A percentile compares a stretch with the other conserved stretches of the same genome.
Evolutionary conservation across 2,329 filamentous ascomycete species (phyloP).

Genomic region (Cordyceps cateniannulata): DNA sequence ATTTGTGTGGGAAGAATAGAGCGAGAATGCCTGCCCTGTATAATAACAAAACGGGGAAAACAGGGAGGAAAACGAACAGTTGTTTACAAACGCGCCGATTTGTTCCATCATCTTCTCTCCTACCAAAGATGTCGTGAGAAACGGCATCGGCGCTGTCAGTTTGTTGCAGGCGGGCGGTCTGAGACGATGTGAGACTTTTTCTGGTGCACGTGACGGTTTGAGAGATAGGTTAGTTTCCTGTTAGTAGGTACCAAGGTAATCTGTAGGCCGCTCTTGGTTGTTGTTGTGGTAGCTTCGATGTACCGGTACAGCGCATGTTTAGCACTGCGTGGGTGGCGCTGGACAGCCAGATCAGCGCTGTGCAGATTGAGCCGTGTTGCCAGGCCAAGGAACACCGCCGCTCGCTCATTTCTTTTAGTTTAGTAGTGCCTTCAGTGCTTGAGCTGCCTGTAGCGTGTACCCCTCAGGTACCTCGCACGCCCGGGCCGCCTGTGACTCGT

Average conservation of each 20-base stretch:
- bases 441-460: neutral
- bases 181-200: neutral
- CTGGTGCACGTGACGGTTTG: neutral
- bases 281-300: neutral
- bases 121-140: too few relatives aligned
- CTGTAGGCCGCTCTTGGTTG: neutral
- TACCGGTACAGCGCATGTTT: neutral
- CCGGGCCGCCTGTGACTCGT: constrained; percentile 1
- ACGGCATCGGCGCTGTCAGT: too few relatives aligned
- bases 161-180: neutral
- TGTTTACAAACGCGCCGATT: too few relatives aligned
- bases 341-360: neutral
- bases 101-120: too few relatives aligned
- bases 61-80: too few relatives aligned
- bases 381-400: neutral
- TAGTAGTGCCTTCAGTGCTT: neutral
- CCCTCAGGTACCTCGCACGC: neutral
- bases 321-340: neutral
- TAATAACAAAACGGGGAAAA: neutral
- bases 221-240: too few relatives aligned
- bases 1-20: neutral
- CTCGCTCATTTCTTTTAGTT: neutral
- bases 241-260: too few relatives aligned
- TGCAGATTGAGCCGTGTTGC: neutral
- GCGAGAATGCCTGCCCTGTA: too few relatives aligned